These are phyloP conservation scores for Citrus australasica DNA, from an alignment of 345 rosid species.

Conservation along the genomic window DNA sequence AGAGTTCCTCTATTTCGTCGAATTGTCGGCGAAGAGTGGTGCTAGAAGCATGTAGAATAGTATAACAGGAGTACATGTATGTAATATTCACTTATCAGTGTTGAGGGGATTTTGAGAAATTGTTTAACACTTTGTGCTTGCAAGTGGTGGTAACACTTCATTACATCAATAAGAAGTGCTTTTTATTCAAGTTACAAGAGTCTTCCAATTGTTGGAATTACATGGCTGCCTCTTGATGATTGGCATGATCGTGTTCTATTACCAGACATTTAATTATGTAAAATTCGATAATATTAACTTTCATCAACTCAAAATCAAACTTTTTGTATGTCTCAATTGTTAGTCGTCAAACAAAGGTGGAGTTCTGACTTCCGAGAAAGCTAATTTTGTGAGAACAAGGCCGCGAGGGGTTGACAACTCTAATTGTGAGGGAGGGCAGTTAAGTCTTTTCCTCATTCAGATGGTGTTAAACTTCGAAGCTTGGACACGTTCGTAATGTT, in stretches of 20 bases:
- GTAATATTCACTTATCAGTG: not conserved
- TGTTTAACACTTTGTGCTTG: not conserved
- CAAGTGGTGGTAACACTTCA: too few relatives aligned
- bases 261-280: too few relatives aligned
- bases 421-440: not conserved
- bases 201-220: not conserved
- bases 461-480: not conserved
- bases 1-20: not conserved
- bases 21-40: not conserved
- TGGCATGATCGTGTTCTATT: not conserved
- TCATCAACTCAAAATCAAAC: too few relatives aligned
- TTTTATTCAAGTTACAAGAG: not conserved
- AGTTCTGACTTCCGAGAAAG: too few relatives aligned
- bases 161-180: not conserved
- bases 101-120: not conserved
- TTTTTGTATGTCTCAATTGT: not conserved
- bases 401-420: too few relatives aligned
- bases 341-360: too few relatives aligned
- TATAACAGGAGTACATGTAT: not conserved
- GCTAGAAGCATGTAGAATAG: not conserved
- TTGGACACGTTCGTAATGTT: not conserved
- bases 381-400: too few relatives aligned
- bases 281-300: too few relatives aligned
- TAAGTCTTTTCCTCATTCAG: not conserved
- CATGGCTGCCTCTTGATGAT: not conserved